phyloP scores from a whole-genome alignment of 2,329 filamentous ascomycete species.

The Sclerotinia trifoliorum region DNA sequence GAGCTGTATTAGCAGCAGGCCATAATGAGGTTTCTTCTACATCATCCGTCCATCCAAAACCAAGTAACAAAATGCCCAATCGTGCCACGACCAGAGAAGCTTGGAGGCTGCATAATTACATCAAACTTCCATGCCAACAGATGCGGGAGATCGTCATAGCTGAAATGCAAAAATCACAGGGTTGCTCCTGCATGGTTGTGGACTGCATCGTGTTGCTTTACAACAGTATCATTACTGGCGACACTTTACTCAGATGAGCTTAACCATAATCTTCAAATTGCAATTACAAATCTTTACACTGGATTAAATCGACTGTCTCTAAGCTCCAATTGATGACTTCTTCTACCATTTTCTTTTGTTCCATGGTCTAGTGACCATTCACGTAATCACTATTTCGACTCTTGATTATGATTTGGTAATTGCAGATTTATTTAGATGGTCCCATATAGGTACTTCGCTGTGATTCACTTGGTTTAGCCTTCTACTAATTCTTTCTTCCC shows the following conservation, averaged over 20 bases:
- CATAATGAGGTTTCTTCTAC: not conserved
- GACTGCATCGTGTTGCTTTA: not conserved
- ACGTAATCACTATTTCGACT: not conserved
- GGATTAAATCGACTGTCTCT: not conserved
- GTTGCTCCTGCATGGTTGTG: not conserved
- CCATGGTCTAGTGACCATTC: not conserved
- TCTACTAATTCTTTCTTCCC: not conserved
- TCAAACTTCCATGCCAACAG: not conserved
- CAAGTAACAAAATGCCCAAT: not conserved
- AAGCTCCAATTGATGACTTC: not conserved
- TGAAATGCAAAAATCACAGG: not conserved
- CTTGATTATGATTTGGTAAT: not conserved
- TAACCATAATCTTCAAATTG: not conserved
- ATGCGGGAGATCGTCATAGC: slow-evolving; percentile 20
- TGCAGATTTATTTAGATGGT: too few relatives aligned
- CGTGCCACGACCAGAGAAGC: not conserved
- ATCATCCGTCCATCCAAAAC: not conserved
- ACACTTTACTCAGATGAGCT: not conserved
- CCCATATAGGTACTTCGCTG: not conserved
- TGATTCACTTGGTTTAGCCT: not conserved
- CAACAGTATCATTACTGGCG: not conserved
- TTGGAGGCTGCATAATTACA: not conserved
- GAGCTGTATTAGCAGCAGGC: not conserved
- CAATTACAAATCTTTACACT: not conserved
- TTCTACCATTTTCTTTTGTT: not conserved